Conservation (phyloP, 352 stramenopile species). For the Phytopythium kandeliae region DNA sequence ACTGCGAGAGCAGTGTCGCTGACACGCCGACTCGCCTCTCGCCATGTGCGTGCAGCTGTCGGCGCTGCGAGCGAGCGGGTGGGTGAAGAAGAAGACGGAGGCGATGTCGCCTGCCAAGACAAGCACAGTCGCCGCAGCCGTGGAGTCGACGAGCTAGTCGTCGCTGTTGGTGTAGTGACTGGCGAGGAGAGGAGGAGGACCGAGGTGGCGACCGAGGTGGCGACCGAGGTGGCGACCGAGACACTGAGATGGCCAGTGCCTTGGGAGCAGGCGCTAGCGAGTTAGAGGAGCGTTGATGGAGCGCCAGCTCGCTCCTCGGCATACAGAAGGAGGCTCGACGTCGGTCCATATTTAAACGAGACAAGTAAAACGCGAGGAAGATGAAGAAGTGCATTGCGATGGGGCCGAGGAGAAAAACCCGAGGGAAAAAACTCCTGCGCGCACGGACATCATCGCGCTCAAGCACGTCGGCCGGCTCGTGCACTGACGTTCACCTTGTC, state of each 20-base stretch:
- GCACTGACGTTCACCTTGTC: no score
- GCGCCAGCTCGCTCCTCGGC: neutral
- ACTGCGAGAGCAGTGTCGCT: neutral
- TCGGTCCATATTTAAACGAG: slow-evolving; percentile 10
- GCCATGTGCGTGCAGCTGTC: slow-evolving; percentile 22
- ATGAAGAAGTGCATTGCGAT: neutral
- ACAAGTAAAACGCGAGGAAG: slow-evolving; percentile 4
- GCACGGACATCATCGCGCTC: no score
- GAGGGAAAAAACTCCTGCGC: neutral
- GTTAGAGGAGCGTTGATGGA: slow-evolving; percentile 1
- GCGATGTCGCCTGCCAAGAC: slow-evolving; percentile 17
- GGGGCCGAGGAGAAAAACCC: neutral
- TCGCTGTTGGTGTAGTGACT: neutral
- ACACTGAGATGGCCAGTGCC: no score
- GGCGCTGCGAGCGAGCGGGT: slow-evolving; percentile 35
- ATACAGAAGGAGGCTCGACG: neutral
- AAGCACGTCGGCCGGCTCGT: no score
- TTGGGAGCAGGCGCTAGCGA: neutral
- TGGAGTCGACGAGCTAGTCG: neutral
- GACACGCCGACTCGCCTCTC: neutral
- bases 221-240: no score
- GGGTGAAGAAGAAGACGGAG: slow-evolving; percentile 38
- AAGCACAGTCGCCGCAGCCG: slow-evolving; percentile 6
- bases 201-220: no score
- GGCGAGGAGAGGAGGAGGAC: neutral